phyloP scores from a whole-genome alignment of 257 asterid genomes.

The Gentiana macrophylla region DNA sequence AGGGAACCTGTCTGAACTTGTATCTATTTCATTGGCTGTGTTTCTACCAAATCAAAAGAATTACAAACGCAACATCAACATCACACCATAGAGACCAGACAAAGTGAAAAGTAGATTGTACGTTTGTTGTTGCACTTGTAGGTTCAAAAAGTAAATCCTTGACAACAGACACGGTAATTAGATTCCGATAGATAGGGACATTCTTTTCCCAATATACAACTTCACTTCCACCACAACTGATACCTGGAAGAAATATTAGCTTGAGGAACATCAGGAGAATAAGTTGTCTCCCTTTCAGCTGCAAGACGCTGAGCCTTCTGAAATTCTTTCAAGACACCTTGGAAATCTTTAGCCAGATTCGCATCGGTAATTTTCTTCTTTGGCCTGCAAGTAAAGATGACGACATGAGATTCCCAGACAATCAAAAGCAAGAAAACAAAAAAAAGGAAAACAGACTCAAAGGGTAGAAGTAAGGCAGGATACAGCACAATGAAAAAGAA shows the following conservation, averaged over 20 bases:
- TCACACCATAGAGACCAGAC: no score
- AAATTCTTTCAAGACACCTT: slow-evolving; percentile 82
- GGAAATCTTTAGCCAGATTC: slow-evolving; percentile 90
- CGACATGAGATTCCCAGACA: slow-evolving; percentile 2
- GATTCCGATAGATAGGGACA: no score
- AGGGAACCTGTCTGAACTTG: slow-evolving; percentile 27
- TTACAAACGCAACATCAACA: no score
- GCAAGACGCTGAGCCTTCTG: slow-evolving; percentile 49
- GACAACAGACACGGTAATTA: no score
- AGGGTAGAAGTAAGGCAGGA: background rate
- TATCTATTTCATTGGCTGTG: slow-evolving; percentile 48
- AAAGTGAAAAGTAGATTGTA: no score
- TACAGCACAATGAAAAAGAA: background rate
- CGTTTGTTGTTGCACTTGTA: no score
- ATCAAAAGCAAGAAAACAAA: background rate
- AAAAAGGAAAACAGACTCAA: background rate
- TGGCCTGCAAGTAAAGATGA: slow-evolving; percentile 37
- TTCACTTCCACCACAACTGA: background rate
- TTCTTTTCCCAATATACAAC: background rate
- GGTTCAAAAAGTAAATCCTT: no score
- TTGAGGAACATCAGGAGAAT: slow-evolving; percentile 54
- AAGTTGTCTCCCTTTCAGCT: slow-evolving; percentile 52
- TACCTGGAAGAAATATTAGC: slow-evolving; percentile 54
- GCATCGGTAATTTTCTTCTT: slow-evolving; percentile 89
- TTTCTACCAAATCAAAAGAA: slow-evolving; percentile 57